Conservation (phyloP, 495 filamentous ascomycete genomes). For the Aspergillus homomorphus region DNA sequence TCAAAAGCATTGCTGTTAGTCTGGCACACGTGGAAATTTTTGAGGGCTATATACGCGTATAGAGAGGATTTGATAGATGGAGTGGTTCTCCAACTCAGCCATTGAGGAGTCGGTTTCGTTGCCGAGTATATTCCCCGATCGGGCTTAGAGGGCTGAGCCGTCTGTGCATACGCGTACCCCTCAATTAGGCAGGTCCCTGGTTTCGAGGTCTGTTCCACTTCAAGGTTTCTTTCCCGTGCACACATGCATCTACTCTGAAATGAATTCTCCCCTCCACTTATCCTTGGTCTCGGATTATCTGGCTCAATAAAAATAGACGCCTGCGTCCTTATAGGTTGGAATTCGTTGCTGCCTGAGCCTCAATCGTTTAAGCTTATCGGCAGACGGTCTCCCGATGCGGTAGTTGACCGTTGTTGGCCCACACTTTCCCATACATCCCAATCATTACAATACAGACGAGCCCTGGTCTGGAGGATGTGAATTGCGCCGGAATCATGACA, state of each 20-base stretch:
- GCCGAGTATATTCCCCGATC: not conserved
- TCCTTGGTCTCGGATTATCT: not conserved
- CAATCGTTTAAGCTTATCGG: conserved; percentile 1
- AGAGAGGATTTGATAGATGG: not conserved
- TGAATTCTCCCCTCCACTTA: not conserved
- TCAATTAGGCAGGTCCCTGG: not conserved
- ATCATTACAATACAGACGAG: not conserved
- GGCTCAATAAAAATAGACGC: not conserved
- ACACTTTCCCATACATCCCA: not conserved
- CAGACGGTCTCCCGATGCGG: not conserved
- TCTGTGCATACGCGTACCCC: conserved; percentile 4
- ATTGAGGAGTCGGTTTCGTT: not conserved
- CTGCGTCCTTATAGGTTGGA: not conserved
- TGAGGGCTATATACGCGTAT: conserved; percentile 2
- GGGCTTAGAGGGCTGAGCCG: not conserved
- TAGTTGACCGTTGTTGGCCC: not conserved
- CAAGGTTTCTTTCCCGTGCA: not conserved
- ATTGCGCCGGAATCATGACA: not conserved
- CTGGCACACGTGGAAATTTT: not conserved
- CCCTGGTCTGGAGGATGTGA: not conserved
- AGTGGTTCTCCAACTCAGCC: too few species aligned
- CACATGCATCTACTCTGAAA: not conserved
- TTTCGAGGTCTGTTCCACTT: not conserved
- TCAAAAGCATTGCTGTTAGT: not conserved
- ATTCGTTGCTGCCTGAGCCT: not conserved